phyloP scores from a whole-genome alignment of 192 early-diverging fungal species.

The Globomyces pollinis-pini region DNA sequence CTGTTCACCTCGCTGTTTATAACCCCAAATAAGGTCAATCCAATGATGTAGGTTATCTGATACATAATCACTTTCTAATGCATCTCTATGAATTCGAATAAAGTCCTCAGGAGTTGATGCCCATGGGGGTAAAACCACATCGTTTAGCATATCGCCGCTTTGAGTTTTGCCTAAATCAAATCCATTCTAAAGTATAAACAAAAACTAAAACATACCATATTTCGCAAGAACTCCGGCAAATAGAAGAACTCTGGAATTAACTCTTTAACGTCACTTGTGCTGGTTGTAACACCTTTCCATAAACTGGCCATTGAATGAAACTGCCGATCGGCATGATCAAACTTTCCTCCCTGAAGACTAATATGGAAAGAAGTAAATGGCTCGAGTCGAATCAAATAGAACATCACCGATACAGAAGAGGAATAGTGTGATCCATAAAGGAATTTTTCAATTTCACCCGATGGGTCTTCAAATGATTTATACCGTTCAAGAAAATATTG shows the following conservation, averaged over 20 bases:
- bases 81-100: slow-evolving; percentile 72
- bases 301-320: slow-evolving; percentile 43
- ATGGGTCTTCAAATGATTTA: slow-evolving; percentile 57
- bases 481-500: slow-evolving; percentile 60
- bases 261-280: slow-evolving; percentile 69
- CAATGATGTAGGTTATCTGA: slow-evolving; percentile 83
- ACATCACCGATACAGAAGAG: slow-evolving; percentile 82
- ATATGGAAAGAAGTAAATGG: slow-evolving; percentile 73
- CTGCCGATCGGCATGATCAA: slow-evolving; percentile 55
- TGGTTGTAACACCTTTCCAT: slow-evolving; percentile 44
- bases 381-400: slow-evolving; percentile 81
- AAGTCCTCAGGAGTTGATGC: slow-evolving; percentile 74
- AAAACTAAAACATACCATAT: slow-evolving; percentile 37
- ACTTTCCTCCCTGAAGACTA: slow-evolving; percentile 43
- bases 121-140: slow-evolving; percentile 82
- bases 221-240: slow-evolving; percentile 78
- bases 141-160: slow-evolving; percentile 43
- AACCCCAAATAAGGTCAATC: slow-evolving; percentile 97
- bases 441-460: slow-evolving; percentile 52
- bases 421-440: slow-evolving; percentile 98
- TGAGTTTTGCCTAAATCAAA: slow-evolving; percentile 62
- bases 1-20: slow-evolving; percentile 81
- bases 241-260: slow-evolving; percentile 96
- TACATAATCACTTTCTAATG: slow-evolving; percentile 72
- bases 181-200: slow-evolving; percentile 43